Percentiles rank a stretch among this genome's conserved stretches.
Evolutionary conservation across 345 rosid genomes (phyloP).

Genomic region (Heritiera littoralis): DNA sequence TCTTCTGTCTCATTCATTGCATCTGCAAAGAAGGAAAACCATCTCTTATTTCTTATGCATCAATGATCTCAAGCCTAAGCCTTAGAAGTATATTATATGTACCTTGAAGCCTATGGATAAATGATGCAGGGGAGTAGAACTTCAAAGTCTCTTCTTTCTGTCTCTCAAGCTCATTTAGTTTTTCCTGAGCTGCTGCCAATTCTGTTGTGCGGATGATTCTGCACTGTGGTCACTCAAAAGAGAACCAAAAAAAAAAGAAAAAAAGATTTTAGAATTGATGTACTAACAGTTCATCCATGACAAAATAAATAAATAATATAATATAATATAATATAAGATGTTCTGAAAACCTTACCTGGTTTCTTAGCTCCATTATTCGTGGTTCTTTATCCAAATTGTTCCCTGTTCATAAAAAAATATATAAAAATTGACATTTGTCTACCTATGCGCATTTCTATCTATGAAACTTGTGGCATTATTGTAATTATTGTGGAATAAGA

Average conservation of each 20-base stretch:
- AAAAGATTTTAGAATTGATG: not conserved
- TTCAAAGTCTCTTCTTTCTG: slow-evolving; percentile 71
- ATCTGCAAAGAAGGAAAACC: slow-evolving; percentile 41
- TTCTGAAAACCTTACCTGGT: slow-evolving; percentile 49
- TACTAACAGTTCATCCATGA: not conserved
- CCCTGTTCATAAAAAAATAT: slow-evolving; percentile 40
- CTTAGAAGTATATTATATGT: slow-evolving; percentile 2
- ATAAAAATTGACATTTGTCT: slow-evolving; percentile 9
- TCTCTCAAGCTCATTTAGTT: slow-evolving; percentile 71
- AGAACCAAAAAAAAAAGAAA: not conserved
- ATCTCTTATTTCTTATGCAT: slow-evolving; percentile 13
- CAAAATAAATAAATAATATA: too few species aligned
- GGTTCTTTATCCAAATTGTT: slow-evolving; percentile 87
- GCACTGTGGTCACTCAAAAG: slow-evolving; percentile 50
- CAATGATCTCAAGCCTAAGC: not conserved
- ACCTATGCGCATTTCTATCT: not conserved
- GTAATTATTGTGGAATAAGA: not conserved
- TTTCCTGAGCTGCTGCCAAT: slow-evolving; percentile 86
- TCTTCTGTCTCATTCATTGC: slow-evolving; percentile 68
- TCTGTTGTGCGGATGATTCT: slow-evolving; percentile 90
- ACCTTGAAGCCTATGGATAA: slow-evolving; percentile 81
- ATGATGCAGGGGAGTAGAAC: slow-evolving; percentile 67
- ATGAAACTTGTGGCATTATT: not conserved
- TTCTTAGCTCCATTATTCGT: slow-evolving; percentile 75
- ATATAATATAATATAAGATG: too few species aligned